A percentile compares a stretch with the other conserved stretches of the same genome.
phyloP scores from a whole-genome alignment of 805 yeast genomes.

The Brettanomyces naardenensis region DNA sequence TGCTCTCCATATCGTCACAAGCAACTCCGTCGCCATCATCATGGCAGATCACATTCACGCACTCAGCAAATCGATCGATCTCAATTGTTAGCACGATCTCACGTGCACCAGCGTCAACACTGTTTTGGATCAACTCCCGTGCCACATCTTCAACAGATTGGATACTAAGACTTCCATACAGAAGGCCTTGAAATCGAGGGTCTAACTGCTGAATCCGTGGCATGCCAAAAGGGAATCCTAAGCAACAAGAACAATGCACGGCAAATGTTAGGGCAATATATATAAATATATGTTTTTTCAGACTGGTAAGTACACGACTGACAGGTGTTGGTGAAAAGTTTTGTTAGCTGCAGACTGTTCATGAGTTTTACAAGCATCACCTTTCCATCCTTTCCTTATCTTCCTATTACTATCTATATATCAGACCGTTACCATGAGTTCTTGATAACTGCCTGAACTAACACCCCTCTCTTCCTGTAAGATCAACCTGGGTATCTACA shows the following conservation, averaged over 20 bases:
- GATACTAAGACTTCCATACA: conserved; percentile 16
- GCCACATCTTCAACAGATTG: conserved; percentile 33
- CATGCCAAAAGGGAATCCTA: neutral
- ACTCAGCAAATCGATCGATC: conserved; percentile 18
- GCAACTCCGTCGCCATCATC: conserved; percentile 74
- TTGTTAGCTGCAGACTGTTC: no score
- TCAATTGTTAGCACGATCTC: conserved; percentile 22
- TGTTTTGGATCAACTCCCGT: conserved; percentile 44
- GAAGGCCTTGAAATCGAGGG: neutral
- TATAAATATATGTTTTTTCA: no score
- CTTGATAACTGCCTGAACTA: neutral
- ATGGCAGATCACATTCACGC: conserved; percentile 29
- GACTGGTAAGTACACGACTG: no score
- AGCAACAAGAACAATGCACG: neutral
- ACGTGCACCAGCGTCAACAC: conserved; percentile 46
- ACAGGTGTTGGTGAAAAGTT: no score
- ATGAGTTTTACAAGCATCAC: no score
- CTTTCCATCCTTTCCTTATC: no score
- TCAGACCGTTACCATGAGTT: neutral
- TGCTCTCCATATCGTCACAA: conserved; percentile 33
- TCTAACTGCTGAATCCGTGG: neutral
- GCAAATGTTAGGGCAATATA: no score
- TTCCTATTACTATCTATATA: no score
- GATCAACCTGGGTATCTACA: neutral
- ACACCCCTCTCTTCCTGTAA: neutral